Base-by-base conservation (phyloP, 805 yeast genomes). In the Starmerella stigmatis region DNA sequence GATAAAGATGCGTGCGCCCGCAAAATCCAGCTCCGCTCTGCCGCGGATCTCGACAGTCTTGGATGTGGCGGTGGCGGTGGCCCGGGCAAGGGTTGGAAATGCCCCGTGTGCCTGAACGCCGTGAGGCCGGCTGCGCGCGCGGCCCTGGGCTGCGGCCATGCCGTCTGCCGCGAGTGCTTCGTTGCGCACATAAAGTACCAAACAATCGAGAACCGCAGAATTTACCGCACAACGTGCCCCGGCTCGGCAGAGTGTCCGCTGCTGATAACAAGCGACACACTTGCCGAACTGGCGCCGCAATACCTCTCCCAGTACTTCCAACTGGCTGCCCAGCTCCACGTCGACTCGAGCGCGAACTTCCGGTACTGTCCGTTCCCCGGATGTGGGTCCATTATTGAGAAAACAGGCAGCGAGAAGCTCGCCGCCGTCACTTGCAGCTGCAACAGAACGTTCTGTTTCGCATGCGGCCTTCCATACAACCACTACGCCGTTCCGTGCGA, bases 401-500 rank as follows among this genome's bases (percentile, higher is more conserved):
- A 19, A 5, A 82, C 58, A 83, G 96, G 60, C 68, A 71, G 34
- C 64, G 71, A 70, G 48, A 58, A 70, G 29, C 51, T 54, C 12
- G 47, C 51, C 50, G 31, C 55, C 50, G 96, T 85, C 2, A 63
- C 67, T 22, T 92, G 98, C 60, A 57, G 64, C 2, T 67, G 73
- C 39, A 71, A 71, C 3, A 88, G 86, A 56, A 72, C 72, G 47
- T 89, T 88, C 59, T 92, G 98, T 59, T 80, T 79, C 53, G 66
- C 69, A 21, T 92, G 98, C 25, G 54, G 54, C 59, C 72, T 73
- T 19, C 68, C 68, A 46, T 89, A 81, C 53, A 78, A 79, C 54
- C 98, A 92, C 63, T 63, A 76, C 9, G 97, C 97, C 0, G 73
- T 81, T n/a, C 82, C 92, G 2, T 92, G 98, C 59, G 64, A 63